Evolutionary conservation across 495 filamentous ascomycete genomes (phyloP).

Genomic region (Hyaloscypha variabilis): DNA sequence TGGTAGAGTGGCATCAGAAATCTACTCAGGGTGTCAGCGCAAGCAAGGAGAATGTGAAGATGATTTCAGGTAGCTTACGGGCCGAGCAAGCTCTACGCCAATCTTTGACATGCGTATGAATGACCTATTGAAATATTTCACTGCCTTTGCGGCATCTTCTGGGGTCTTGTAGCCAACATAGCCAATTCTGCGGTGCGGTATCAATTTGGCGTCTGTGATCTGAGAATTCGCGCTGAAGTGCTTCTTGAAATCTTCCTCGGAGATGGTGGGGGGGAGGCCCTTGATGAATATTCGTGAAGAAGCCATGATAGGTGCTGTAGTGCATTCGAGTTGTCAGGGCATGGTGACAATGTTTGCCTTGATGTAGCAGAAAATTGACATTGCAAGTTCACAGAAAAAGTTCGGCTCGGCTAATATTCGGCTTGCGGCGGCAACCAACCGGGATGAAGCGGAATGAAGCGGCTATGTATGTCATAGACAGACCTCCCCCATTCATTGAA

Average conservation of each 20-base stretch:
- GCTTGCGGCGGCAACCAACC: no score
- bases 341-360: constrained; percentile 2
- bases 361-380: background rate
- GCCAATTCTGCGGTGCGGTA: constrained; percentile 86
- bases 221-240: constrained; percentile 76
- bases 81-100: constrained; percentile 83
- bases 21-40: constrained; percentile 24
- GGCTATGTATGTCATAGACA: no score
- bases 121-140: constrained; percentile 91
- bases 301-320: constrained; percentile 37
- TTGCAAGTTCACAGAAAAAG: background rate
- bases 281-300: constrained; percentile 92
- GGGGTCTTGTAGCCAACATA: constrained; percentile 92
- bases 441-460: no score
- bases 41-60: background rate
- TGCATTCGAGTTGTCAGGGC: background rate
- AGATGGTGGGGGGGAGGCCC: constrained; percentile 74
- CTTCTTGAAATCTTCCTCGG: constrained; percentile 78
- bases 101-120: constrained; percentile 98
- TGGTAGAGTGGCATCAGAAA: constrained; percentile 33
- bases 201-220: constrained; percentile 89
- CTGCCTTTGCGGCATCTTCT: constrained; percentile 76
- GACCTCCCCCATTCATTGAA: no score
- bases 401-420: background rate
- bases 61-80: constrained; percentile 54